Evolutionary conservation across 2,329 filamentous ascomycete species (phyloP), one percentile per base, ranked within the genome.

Genomic region (Talaromyces amestolkiae): DNA sequence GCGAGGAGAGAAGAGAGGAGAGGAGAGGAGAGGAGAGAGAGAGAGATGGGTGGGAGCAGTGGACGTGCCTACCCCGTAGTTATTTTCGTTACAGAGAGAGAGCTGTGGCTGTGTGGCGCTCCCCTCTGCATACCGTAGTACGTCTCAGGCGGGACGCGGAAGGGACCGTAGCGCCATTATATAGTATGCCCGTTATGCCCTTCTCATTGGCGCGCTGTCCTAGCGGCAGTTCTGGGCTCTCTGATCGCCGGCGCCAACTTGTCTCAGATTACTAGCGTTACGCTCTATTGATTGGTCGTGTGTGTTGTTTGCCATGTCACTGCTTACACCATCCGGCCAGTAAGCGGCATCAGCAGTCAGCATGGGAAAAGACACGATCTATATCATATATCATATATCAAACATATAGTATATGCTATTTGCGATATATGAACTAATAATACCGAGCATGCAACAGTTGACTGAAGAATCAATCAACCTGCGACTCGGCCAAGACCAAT

Each of bases 61-160:
- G 47, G 45, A 35, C 13, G 27, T 58, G 17, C 31, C 53, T 58
- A 19, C 35, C 56, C 56, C 35, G 15, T 59, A 27, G 19, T 8
- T 37, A 56, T 15, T 56, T 56, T 39, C 37, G 53, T 39, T 56
- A 10, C 53, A 35, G 31, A 33, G 9, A 2, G n/a, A 8, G 2
- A 3, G 7, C 15, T 53, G 59, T 61, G 59, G 59, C 59, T 51
- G 59, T 17, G 59, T 61, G 59, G 59, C 59, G 45, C 27, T 31
- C 27, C 27, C 27, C 5, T 31, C 5, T 31, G 27, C 27, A 31
- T 31, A 31, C 27, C 27, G 27, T 31, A 31, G 27, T 31, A 41
- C 35, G 59, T 43, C 33, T 43, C 53, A 22, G 53, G 5, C 41
- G 58, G 39, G 17, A 22, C 33, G 24, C 33, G 53, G 53, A 33